phyloP scores from a whole-genome alignment of 805 yeast genomes.

The Barnettozyma sucrosica region DNA sequence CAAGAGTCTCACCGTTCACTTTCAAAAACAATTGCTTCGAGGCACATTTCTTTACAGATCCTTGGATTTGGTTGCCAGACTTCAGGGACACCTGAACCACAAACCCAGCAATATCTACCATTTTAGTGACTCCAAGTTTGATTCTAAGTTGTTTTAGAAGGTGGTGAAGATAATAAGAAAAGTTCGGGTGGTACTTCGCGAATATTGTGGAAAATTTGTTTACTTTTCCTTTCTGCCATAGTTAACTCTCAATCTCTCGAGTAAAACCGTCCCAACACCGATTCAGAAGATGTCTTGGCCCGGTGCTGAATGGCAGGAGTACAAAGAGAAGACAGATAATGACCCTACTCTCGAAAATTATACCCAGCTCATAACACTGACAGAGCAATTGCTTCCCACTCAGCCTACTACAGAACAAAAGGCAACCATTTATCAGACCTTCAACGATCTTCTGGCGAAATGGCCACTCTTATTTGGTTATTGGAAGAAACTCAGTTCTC shows the following conservation, averaged over 20 bases:
- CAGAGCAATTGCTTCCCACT: not conserved
- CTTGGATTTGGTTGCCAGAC: constrained; percentile 31
- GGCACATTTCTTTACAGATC: constrained; percentile 38
- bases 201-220: not conserved
- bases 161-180: not conserved
- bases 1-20: constrained; percentile 28
- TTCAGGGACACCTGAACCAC: constrained; percentile 39
- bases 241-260: not conserved
- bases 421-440: constrained; percentile 21
- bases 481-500: constrained; percentile 58
- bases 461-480: constrained; percentile 55
- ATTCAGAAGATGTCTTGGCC: not conserved
- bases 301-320: not conserved
- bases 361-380: not conserved
- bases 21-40: constrained; percentile 33
- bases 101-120: constrained; percentile 41
- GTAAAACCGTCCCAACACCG: not conserved
- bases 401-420: not conserved
- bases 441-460: constrained; percentile 38
- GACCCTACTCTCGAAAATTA: not conserved
- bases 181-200: not conserved
- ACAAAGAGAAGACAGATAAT: not conserved
- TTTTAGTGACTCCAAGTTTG: constrained; percentile 5
- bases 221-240: not conserved
- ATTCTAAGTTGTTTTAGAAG: not conserved